A percentile compares a stretch with the other conserved stretches of the same genome.
These are phyloP conservation scores for Quercus cerris DNA, from an alignment of 306 rosid genomes.

Conservation along the genomic window DNA sequence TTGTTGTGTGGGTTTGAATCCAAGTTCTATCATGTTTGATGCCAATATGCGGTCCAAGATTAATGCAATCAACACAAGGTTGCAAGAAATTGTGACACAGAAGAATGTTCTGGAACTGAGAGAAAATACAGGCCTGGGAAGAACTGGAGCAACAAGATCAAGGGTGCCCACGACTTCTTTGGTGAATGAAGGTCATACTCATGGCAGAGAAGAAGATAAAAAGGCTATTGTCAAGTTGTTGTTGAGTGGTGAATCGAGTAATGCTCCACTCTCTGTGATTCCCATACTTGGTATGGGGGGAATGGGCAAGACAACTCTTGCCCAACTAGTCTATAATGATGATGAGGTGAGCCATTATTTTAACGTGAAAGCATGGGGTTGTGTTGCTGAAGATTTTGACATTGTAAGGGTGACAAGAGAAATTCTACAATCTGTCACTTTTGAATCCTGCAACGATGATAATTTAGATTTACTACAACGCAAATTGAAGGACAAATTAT, in stretches of 20 bases:
- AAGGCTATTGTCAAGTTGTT: neutral
- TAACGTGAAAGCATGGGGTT: neutral
- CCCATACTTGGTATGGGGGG: slow-evolving; percentile 1
- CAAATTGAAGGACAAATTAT: neutral
- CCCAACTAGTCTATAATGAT: neutral
- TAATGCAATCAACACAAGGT: accelerated
- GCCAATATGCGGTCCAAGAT: neutral
- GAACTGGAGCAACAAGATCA: too few relatives aligned
- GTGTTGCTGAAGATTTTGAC: neutral
- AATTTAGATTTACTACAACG: neutral
- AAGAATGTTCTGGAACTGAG: neutral
- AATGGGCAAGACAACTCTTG: neutral
- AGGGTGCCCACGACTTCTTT: neutral
- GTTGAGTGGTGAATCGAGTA: neutral
- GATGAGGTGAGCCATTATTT: neutral
- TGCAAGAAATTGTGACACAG: neutral
- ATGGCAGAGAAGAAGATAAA: too few relatives aligned
- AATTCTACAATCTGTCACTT: neutral
- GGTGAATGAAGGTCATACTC: too few relatives aligned
- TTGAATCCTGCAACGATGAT: neutral
- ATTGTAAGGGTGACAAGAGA: too few relatives aligned
- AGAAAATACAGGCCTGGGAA: neutral
- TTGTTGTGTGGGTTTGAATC: neutral
- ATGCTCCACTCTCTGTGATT: neutral
- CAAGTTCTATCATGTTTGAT: too few relatives aligned